Conservation (phyloP, 805 yeast genomes). For the Hyphopichia homilentoma region DNA sequence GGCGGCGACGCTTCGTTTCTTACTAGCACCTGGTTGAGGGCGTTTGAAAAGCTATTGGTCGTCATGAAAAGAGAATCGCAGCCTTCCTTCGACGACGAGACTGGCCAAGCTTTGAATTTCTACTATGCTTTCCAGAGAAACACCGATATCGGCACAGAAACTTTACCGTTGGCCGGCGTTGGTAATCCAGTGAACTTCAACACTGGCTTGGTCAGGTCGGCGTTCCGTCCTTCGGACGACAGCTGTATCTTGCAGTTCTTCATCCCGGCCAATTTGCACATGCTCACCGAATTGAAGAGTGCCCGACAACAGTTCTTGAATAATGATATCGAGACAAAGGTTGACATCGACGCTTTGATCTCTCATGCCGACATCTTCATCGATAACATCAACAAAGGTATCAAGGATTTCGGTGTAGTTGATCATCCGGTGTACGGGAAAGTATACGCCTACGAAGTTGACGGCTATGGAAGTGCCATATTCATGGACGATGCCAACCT, state of each 20-base stretch:
- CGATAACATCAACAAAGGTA: constrained; percentile 46
- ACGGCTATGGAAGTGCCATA: constrained; percentile 72
- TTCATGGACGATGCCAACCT: constrained; percentile 91
- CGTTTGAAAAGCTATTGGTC: constrained; percentile 47
- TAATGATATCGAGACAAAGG: constrained; percentile 2
- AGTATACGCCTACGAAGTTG: constrained; percentile 86
- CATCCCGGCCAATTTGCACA: constrained; percentile 81
- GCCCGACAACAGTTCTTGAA: constrained; percentile 20
- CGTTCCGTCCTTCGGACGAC: constrained; percentile 87
- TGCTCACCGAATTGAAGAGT: constrained; percentile 58
- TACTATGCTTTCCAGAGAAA: constrained; percentile 68
- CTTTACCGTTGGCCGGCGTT: constrained; percentile 70
- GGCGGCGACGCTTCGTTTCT: constrained; percentile 45
- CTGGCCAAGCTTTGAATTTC: constrained; percentile 47
- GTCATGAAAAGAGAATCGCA: constrained; percentile 58
- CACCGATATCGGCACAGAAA: constrained; percentile 76
- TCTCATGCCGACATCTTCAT: constrained; percentile 34
- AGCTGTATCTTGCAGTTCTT: constrained; percentile 77
- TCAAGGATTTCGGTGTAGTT: constrained; percentile 61
- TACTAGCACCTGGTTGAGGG: constrained; percentile 52
- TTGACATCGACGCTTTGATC: constrained; percentile 8
- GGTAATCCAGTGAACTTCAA: constrained; percentile 79
- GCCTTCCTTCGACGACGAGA: constrained; percentile 52
- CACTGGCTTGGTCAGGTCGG: constrained; percentile 73
- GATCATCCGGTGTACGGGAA: constrained; percentile 66